These are phyloP conservation scores for Sclerotinia nivalis DNA, from an alignment of 2,329 filamentous ascomycete species.

Conservation along the genomic window DNA sequence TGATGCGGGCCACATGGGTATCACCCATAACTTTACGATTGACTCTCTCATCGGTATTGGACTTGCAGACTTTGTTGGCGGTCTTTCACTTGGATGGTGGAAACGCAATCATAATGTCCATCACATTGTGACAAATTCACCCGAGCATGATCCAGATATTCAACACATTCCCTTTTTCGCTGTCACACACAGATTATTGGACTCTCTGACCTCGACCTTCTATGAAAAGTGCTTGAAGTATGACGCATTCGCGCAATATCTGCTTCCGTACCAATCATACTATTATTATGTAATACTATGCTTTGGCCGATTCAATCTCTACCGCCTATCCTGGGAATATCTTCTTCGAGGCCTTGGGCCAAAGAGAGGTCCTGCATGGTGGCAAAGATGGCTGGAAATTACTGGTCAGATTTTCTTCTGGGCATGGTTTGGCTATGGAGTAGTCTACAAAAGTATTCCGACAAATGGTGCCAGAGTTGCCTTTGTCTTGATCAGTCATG, in stretches of 20 bases:
- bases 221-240: conserved; percentile 80
- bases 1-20: conserved; percentile 95
- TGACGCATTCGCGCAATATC: conserved; percentile 69
- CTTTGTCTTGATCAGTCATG: conserved; percentile 79
- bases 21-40: conserved; percentile 83
- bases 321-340: conserved; percentile 77
- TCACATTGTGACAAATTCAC: conserved; percentile 92
- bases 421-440: conserved; percentile 81
- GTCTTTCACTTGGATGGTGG: conserved; percentile 94
- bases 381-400: conserved; percentile 81
- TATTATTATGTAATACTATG: conserved; percentile 80
- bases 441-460: conserved; percentile 73
- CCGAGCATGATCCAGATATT: conserved; percentile 95
- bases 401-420: conserved; percentile 78
- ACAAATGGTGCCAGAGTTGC: conserved; percentile 66
- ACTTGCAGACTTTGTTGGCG: conserved; percentile 86
- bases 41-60: conserved; percentile 88
- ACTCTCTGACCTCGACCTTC: conserved; percentile 73
- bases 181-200: conserved; percentile 77
- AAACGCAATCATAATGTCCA: conserved; percentile 96
- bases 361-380: conserved; percentile 74
- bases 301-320: conserved; percentile 86
- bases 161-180: conserved; percentile 89
- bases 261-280: conserved; percentile 75
- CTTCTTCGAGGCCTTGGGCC: conserved; percentile 70